Evolutionary conservation across 768 basidiomycete genomes (phyloP), one percentile per base, ranked within the genome.

Genomic region (Ramaria sp.): DNA sequence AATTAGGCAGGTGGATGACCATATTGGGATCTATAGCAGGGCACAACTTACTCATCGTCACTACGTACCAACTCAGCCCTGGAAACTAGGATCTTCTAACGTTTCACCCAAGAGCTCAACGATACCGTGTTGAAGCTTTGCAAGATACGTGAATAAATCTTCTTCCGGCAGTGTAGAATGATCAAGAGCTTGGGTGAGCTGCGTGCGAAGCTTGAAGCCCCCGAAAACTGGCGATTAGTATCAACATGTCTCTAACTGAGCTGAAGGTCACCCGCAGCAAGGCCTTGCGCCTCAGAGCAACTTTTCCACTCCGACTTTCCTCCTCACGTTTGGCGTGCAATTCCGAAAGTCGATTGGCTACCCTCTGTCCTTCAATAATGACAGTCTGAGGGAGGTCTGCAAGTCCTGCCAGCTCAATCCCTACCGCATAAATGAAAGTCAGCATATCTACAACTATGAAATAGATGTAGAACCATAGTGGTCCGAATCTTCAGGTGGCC

Each of bases 321-420:
- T 76, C 75, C 63, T 84, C 73, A 41, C 77, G 67, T 56, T 70
- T 74, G 3, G 73, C 71, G 55, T 88, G 79, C 7, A 82, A 66
- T 20, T 77, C 77, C 3, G 74, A 68, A 9, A 96, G 75, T 8
- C 67, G 70, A 13, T 73, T 71, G 2, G 89, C 78, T 0, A 88
- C 78, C 53, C 78, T 71, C 56, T 69, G 76, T 5, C 78, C 83
- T 65, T 86, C 82, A 3, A 62, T 58, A 39, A 93, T 65, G 12
- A 95, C 79, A 45, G 86, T 78, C 0, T 65, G 58, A 0, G 95
- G 95, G 0, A 99, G 72, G 62, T 93, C 90, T 0, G 91, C 93
- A 5, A 95, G 75, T 45, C 80, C 79, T 12, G 94, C 93, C 25
- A 97, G 77, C 60, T 96, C 88, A 10, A 99, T 71, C 2, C 95